Conservation (phyloP, 176 grass and related monocot genomes). For the Cenchrus americanus region DNA sequence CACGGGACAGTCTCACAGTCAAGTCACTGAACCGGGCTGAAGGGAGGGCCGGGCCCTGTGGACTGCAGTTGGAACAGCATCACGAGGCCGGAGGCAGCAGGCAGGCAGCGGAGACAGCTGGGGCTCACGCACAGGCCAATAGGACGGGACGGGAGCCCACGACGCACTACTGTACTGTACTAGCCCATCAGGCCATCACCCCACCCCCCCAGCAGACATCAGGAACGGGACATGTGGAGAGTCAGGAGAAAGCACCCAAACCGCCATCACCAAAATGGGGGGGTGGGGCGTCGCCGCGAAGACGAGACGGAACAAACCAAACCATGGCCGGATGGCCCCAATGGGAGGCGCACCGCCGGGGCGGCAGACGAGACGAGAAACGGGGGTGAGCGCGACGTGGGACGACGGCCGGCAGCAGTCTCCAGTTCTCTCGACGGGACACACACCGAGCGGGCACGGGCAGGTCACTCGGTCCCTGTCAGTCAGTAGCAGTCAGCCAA, state of each 20-base stretch:
- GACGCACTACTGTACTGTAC: too few relatives aligned
- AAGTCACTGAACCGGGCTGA: background rate
- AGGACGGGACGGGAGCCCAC: too few relatives aligned
- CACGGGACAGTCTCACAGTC: background rate
- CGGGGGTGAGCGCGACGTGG: constrained; percentile 34
- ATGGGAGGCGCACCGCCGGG: too few relatives aligned
- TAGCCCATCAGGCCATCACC: too few relatives aligned
- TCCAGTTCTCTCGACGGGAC: background rate
- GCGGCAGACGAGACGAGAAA: constrained; percentile 27
- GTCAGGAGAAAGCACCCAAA: constrained; percentile 1
- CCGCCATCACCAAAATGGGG: constrained; percentile 11
- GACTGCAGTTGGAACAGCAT: constrained; percentile 41
- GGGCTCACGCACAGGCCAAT: background rate
- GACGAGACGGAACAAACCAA: background rate
- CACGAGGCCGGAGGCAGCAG: background rate
- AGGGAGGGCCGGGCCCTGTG: background rate
- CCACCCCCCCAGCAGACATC: background rate
- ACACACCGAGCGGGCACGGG: background rate
- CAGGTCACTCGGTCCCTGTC: constrained; percentile 2
- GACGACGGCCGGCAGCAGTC: background rate
- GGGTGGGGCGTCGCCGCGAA: background rate
- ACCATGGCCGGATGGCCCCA: too few relatives aligned
- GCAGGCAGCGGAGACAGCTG: constrained; percentile 25
- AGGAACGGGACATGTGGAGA: constrained; percentile 9
- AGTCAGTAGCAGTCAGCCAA: constrained; percentile 31